Percentiles rank a stretch among this genome's conserved stretches.
These are phyloP conservation scores for Cordyceps tenuipes DNA, from an alignment of 2,329 filamentous ascomycete species.

Conservation along the genomic window DNA sequence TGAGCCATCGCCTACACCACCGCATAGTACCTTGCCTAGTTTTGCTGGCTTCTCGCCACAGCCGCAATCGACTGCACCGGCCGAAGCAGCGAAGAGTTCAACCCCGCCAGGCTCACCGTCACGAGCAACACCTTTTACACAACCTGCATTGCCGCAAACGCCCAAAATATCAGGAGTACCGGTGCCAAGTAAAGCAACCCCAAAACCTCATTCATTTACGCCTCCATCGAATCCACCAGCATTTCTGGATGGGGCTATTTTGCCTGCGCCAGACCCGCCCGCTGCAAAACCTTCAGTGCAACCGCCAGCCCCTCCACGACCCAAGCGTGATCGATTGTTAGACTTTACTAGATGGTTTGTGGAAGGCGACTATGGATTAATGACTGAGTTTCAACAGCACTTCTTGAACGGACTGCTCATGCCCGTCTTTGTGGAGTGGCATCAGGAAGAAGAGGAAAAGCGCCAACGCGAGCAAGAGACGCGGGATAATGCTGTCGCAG, in stretches of 20 bases:
- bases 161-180: neutral
- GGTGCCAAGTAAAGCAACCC: neutral
- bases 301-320: constrained; percentile 9
- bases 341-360: constrained; percentile 49
- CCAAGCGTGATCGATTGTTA: constrained; percentile 34
- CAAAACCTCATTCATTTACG: neutral
- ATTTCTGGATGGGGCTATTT: neutral
- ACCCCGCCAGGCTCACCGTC: constrained; percentile 7
- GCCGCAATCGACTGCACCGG: neutral
- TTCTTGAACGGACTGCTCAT: constrained; percentile 37
- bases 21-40: neutral
- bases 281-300: constrained; percentile 6
- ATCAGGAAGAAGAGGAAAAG: constrained; percentile 33
- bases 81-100: neutral
- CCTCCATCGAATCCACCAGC: neutral
- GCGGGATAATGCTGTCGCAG: constrained; percentile 35
- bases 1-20: neutral
- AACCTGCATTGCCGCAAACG: constrained; percentile 4
- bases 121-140: constrained; percentile 11
- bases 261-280: neutral
- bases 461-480: constrained; percentile 40
- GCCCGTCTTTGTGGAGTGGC: constrained; percentile 32
- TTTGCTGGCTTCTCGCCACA: neutral
- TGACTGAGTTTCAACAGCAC: constrained; percentile 41
- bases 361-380: constrained; percentile 42